phyloP scores from a whole-genome alignment of 2,329 filamentous ascomycete genomes.

The Mollisiaceae sp. region DNA sequence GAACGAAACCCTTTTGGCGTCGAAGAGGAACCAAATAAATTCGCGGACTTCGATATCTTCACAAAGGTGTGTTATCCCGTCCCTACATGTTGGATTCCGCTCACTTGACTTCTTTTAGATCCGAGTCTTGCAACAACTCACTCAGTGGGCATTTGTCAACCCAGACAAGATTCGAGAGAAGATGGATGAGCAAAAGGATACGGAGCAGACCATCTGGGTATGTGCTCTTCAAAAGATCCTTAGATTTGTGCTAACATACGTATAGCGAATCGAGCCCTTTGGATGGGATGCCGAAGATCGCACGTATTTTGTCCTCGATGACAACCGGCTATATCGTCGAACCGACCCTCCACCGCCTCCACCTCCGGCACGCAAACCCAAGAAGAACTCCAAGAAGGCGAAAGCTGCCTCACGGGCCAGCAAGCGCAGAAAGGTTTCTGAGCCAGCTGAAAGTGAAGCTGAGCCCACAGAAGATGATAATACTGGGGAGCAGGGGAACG shows the following conservation, averaged over 20 bases:
- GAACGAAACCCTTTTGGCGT: constrained; percentile 83
- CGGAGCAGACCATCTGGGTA: constrained; percentile 85
- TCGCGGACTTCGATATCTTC: constrained; percentile 81
- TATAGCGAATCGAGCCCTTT: constrained; percentile 75
- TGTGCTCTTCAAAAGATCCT: not conserved
- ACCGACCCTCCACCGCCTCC: constrained; percentile 73
- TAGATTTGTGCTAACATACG: not conserved
- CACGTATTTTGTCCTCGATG: constrained; percentile 88
- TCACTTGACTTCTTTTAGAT: constrained; percentile 53
- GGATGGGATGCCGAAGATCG: constrained; percentile 91
- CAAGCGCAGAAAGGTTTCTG: constrained; percentile 71
- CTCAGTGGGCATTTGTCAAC: constrained; percentile 86
- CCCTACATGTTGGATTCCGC: constrained; percentile 51
- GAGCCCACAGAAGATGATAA: constrained; percentile 47
- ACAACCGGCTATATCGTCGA: constrained; percentile 88
- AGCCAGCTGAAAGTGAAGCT: constrained; percentile 46
- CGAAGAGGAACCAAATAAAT: constrained; percentile 73
- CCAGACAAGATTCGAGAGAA: constrained; percentile 85
- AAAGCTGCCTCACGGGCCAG: constrained; percentile 68
- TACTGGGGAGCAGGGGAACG: constrained; percentile 47
- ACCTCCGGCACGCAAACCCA: constrained; percentile 62
- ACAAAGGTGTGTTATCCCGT: constrained; percentile 66
- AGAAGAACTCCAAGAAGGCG: constrained; percentile 68
- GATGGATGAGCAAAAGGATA: constrained; percentile 82
- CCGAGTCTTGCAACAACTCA: constrained; percentile 83